Percentiles rank a stretch among this genome's conserved stretches.
Conservation (phyloP, 352 stramenopile species). For the Phytophthora macrochlamydospora region DNA sequence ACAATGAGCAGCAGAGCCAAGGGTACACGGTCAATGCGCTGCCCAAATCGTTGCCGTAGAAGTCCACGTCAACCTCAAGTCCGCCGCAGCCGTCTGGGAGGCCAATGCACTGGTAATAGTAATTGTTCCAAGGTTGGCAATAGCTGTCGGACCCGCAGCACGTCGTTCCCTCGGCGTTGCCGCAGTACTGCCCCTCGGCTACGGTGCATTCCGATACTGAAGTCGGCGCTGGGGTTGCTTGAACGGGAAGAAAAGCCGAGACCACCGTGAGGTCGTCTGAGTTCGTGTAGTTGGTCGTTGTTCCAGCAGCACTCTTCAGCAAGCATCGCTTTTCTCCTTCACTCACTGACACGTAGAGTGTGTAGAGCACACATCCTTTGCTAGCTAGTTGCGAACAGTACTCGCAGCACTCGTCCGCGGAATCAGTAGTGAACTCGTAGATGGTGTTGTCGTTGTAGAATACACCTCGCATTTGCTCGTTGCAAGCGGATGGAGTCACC, state of each 20-base stretch:
- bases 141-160: constrained; percentile 43
- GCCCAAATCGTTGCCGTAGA: constrained; percentile 25
- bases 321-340: constrained; percentile 28
- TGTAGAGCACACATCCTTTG: constrained; percentile 21
- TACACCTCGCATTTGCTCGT: constrained; percentile 20
- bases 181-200: constrained; percentile 44
- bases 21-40: too few species aligned
- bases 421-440: constrained; percentile 31
- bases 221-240: too few species aligned
- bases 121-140: constrained; percentile 35
- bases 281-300: constrained; percentile 6
- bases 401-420: constrained; percentile 24
- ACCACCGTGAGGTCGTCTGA: too few species aligned
- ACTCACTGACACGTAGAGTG: constrained; percentile 26
- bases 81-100: constrained; percentile 36
- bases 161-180: constrained; percentile 38
- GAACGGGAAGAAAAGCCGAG: too few species aligned
- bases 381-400: constrained; percentile 21
- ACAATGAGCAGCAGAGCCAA: too few species aligned
- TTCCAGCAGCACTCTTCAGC: constrained; percentile 25
- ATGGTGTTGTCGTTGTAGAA: constrained; percentile 33
- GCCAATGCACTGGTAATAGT: constrained; percentile 52
- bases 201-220: constrained; percentile 15
- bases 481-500: constrained; percentile 11
- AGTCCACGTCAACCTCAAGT: constrained; percentile 57